A percentile compares a stretch with the other conserved stretches of the same genome.
Evolutionary conservation across 805 yeast genomes (phyloP).

Genomic region (Scheffersomyces lignosus): DNA sequence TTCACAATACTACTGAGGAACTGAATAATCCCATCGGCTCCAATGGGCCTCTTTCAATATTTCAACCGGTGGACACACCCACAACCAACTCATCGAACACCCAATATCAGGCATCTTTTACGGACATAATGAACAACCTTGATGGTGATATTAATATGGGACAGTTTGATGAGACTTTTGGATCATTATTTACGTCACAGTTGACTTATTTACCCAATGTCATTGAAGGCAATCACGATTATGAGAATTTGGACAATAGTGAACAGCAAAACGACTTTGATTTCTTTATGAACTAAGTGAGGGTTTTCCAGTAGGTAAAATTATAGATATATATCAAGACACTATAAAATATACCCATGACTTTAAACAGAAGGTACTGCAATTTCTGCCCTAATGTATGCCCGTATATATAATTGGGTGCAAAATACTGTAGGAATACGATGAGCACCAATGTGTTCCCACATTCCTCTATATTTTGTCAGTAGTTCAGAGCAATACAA

Average conservation of each 20-base stretch:
- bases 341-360: too few species aligned
- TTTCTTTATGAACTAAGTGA: background rate
- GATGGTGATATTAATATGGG: background rate
- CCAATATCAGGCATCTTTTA: background rate
- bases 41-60: too few species aligned
- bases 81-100: background rate
- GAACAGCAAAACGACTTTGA: background rate
- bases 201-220: constrained; percentile 16
- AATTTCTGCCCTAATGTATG: too few species aligned
- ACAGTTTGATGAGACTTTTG: constrained; percentile 5
- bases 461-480: too few species aligned
- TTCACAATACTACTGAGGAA: background rate
- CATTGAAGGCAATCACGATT: constrained; percentile 12
- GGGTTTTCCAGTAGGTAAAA: too few species aligned
- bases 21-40: background rate
- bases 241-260: background rate
- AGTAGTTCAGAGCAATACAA: too few species aligned
- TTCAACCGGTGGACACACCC: background rate
- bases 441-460: too few species aligned
- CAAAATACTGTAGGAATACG: too few species aligned
- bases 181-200: constrained; percentile 5
- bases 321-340: too few species aligned
- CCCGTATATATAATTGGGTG: too few species aligned
- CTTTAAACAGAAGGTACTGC: too few species aligned
- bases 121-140: background rate